Evolutionary conservation across 2,329 filamentous ascomycete genomes (phyloP).

Genomic region (Alternaria postmessia): DNA sequence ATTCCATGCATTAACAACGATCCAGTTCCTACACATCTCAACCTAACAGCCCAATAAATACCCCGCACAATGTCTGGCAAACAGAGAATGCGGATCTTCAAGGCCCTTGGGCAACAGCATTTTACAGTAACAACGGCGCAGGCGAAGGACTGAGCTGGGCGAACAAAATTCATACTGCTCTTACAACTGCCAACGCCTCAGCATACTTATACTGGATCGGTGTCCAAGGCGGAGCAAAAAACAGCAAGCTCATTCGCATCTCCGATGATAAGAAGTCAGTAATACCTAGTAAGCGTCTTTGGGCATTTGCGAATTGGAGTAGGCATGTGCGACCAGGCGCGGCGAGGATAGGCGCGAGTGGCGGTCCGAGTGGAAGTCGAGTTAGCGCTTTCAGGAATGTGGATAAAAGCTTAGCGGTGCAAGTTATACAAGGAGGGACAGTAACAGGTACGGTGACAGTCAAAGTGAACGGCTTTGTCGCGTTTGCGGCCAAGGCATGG

Average conservation of each 20-base stretch:
- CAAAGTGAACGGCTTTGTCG: constrained; percentile 37
- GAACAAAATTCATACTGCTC: constrained; percentile 60
- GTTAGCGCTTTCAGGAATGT: constrained; percentile 46
- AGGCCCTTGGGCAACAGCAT: constrained; percentile 50
- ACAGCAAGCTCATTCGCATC: constrained; percentile 48
- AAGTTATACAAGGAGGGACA: constrained; percentile 48
- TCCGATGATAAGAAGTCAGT: constrained; percentile 45
- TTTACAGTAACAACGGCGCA: constrained; percentile 57
- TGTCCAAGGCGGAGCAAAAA: constrained; percentile 50
- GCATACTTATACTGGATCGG: constrained; percentile 67
- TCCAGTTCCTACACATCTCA: constrained; percentile 31
- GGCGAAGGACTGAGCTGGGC: constrained; percentile 66
- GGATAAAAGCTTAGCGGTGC: constrained; percentile 47
- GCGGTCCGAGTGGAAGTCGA: constrained; percentile 39
- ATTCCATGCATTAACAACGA: neutral
- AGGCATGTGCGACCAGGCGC: constrained; percentile 52
- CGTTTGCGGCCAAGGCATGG: constrained; percentile 43
- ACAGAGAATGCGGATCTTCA: constrained; percentile 62
- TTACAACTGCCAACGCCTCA: constrained; percentile 58
- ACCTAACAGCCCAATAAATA: constrained; percentile 37
- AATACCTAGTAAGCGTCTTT: constrained; percentile 48
- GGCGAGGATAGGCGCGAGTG: constrained; percentile 45
- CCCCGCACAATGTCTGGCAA: constrained; percentile 59
- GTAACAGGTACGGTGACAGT: constrained; percentile 29
- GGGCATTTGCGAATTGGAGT: constrained; percentile 54